These are phyloP conservation scores for Cyclotella atomus DNA, from an alignment of 108 stramenopile species.

Conservation along the genomic window DNA sequence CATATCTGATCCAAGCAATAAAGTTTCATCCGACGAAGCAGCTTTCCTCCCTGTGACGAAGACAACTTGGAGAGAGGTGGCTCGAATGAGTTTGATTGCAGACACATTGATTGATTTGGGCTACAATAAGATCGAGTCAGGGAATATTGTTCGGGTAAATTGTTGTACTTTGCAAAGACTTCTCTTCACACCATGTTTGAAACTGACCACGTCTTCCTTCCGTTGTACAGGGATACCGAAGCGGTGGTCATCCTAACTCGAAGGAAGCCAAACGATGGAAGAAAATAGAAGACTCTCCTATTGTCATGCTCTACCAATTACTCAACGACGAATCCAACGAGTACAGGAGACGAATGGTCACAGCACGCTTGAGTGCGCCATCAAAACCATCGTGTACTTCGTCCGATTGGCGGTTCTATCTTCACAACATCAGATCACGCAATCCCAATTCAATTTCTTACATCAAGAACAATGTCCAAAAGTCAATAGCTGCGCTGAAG, in stretches of 20 bases:
- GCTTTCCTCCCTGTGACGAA: constrained; percentile 77
- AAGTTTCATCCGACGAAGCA: constrained; percentile 35
- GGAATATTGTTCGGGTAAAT: constrained; percentile 62
- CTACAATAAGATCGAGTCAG: constrained; percentile 65
- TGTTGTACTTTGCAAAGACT: not conserved
- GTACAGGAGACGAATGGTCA: constrained; percentile 41
- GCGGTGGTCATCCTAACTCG: constrained; percentile 87
- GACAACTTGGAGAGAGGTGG: constrained; percentile 87
- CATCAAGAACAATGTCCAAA: constrained; percentile 39
- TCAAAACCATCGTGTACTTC: constrained; percentile 55
- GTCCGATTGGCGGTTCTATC: constrained; percentile 68
- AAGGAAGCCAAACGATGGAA: constrained; percentile 84
- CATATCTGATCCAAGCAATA: constrained; percentile 62
- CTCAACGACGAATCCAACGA: constrained; percentile 36
- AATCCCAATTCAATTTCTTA: constrained; percentile 12
- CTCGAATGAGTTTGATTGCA: constrained; percentile 68
- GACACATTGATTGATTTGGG: constrained; percentile 85
- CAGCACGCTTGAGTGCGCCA: constrained; percentile 52
- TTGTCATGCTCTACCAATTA: constrained; percentile 62
- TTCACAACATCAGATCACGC: constrained; percentile 68
- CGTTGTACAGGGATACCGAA: constrained; percentile 80
- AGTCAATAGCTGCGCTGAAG: constrained; percentile 31
- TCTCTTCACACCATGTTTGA: no score
- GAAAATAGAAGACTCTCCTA: constrained; percentile 69
- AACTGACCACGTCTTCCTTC: no score